Evolutionary conservation across 1,139 yeast species (phyloP).

Genomic region (Ogataea hybrid): DNA sequence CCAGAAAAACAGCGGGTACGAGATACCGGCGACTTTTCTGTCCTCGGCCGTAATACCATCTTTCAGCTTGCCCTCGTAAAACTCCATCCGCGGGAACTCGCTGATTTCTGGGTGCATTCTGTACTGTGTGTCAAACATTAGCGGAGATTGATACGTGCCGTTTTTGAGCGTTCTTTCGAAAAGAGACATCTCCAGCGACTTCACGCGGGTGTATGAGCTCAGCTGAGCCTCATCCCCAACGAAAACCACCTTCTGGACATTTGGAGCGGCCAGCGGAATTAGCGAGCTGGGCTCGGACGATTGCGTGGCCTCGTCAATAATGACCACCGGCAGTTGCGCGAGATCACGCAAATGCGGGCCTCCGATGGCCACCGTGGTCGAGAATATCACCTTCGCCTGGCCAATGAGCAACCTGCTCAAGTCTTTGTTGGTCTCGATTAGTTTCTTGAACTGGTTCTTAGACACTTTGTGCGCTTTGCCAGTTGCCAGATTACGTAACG

Average conservation of each 20-base stretch:
- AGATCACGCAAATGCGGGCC: slow-evolving; percentile 59
- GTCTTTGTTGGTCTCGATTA: slow-evolving; percentile 42
- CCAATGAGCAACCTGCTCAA: slow-evolving; percentile 50
- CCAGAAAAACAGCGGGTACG: slow-evolving; percentile 29
- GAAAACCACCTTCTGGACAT: slow-evolving; percentile 63
- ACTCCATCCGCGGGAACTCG: slow-evolving; percentile 56
- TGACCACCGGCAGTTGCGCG: slow-evolving; percentile 60
- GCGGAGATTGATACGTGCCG: slow-evolving; percentile 50
- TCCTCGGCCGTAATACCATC: slow-evolving; percentile 53
- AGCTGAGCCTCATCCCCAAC: slow-evolving; percentile 71
- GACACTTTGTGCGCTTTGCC: slow-evolving; percentile 36
- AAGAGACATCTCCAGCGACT: slow-evolving; percentile 36
- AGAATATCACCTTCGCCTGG: slow-evolving; percentile 67
- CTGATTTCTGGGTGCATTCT: slow-evolving; percentile 69
- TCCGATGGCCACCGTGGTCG: slow-evolving; percentile 72
- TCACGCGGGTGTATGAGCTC: slow-evolving; percentile 63
- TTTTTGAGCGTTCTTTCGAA: slow-evolving; percentile 29
- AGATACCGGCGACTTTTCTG: slow-evolving; percentile 27
- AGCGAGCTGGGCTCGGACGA: slow-evolving; percentile 69
- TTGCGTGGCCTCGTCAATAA: slow-evolving; percentile 70
- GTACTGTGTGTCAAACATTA: slow-evolving; percentile 70
- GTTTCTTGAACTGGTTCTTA: slow-evolving; percentile 48
- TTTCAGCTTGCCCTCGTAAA: slow-evolving; percentile 51
- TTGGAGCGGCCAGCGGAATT: slow-evolving; percentile 67
- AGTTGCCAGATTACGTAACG: slow-evolving; percentile 41